A percentile compares a stretch with the other conserved stretches of the same genome.
These are phyloP conservation scores for Periconia digitata DNA, from an alignment of 2,329 filamentous ascomycete species.

Conservation along the genomic window DNA sequence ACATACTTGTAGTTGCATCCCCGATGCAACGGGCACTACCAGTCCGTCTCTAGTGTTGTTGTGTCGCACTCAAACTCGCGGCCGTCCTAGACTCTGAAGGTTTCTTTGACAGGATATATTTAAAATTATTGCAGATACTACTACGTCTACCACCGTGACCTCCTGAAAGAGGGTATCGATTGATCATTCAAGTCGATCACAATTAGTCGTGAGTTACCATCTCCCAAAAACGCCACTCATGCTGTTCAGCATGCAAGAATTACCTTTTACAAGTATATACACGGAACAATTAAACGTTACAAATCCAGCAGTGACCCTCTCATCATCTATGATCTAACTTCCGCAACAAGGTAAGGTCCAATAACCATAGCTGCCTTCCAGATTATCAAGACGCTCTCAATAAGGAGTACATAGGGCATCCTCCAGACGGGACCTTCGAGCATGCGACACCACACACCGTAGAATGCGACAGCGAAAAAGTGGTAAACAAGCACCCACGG, in stretches of 20 bases:
- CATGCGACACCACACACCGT: conserved; percentile 75
- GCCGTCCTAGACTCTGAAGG: too few relatives aligned
- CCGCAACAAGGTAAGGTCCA: conserved; percentile 75
- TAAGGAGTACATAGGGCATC: conserved; percentile 56
- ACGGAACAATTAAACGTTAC: neutral
- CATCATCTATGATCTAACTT: conserved; percentile 50
- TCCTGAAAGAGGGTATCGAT: too few relatives aligned
- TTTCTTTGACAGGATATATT: neutral
- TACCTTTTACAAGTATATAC: neutral
- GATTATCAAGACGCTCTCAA: conserved; percentile 70
- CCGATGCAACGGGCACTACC: too few relatives aligned
- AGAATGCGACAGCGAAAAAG: conserved; percentile 91
- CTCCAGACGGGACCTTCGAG: conserved; percentile 47
- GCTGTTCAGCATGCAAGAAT: neutral
- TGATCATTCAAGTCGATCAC: neutral
- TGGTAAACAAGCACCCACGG: conserved; percentile 83
- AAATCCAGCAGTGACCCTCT: neutral
- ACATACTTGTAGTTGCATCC: too few relatives aligned
- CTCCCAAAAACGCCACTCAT: neutral
- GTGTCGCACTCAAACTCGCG: too few relatives aligned
- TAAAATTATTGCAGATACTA: neutral
- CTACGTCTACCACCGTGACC: neutral
- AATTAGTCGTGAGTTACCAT: too few relatives aligned
- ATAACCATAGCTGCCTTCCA: conserved; percentile 82
- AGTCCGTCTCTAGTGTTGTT: too few relatives aligned